These are phyloP conservation scores for Acrasis kona DNA, from an alignment of 78 protist species.

Conservation along the genomic window DNA sequence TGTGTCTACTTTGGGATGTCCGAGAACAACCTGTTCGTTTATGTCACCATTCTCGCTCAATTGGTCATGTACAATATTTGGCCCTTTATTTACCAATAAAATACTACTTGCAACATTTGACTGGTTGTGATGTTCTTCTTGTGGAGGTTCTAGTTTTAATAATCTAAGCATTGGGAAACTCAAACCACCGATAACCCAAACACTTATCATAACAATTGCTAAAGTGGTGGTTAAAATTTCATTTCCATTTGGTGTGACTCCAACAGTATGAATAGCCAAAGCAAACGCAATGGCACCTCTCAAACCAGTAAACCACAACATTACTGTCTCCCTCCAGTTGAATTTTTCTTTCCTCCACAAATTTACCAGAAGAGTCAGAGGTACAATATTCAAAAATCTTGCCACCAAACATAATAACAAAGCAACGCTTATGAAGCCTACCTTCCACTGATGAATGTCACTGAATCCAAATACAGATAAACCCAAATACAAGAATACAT, in stretches of 20 bases:
- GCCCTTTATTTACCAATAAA: too few relatives aligned
- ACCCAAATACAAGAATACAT: slow-evolving; percentile 54
- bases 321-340: too few relatives aligned
- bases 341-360: not conserved
- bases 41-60: too few relatives aligned
- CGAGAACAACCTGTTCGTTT: too few relatives aligned
- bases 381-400: slow-evolving; percentile 13
- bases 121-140: too few relatives aligned
- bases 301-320: slow-evolving; percentile 6
- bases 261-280: not conserved
- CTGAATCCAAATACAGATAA: not conserved
- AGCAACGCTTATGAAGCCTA: not conserved
- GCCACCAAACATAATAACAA: not conserved
- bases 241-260: not conserved
- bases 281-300: slow-evolving; percentile 34
- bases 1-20: too few relatives aligned
- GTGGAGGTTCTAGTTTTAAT: too few relatives aligned
- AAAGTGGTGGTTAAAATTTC: slow-evolving; percentile 5
- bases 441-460: not conserved
- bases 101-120: too few relatives aligned
- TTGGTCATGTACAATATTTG: too few relatives aligned
- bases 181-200: slow-evolving; percentile 6
- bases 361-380: slow-evolving; percentile 8
- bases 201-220: slow-evolving; percentile 8
- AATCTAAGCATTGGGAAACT: too few relatives aligned